phyloP scores from a whole-genome alignment of 768 basidiomycete species.

The Suillus hirtellus region DNA sequence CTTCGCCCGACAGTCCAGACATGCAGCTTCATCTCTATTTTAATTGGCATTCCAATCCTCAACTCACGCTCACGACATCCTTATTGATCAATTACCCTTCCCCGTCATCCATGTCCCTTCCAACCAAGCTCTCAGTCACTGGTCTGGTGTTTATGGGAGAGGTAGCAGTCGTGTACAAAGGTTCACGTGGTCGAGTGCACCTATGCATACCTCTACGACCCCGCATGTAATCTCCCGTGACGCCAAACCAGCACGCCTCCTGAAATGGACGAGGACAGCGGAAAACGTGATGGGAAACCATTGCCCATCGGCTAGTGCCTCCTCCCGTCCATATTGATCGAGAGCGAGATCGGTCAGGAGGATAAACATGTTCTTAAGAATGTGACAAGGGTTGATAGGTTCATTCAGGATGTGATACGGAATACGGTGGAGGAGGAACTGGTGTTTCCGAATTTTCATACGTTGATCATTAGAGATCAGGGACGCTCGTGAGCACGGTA shows the following conservation, averaged over 20 bases:
- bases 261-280: slow-evolving; percentile 63
- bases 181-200: slow-evolving; percentile 77
- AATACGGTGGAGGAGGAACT: slow-evolving; percentile 95
- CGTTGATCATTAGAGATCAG: slow-evolving; percentile 54
- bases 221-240: slow-evolving; percentile 56
- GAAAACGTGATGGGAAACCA: slow-evolving; percentile 57
- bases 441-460: slow-evolving; percentile 96
- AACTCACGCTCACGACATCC: slow-evolving; percentile 87
- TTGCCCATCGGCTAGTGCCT: slow-evolving; percentile 81
- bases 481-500: slow-evolving; percentile 10
- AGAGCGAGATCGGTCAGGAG: slow-evolving; percentile 94
- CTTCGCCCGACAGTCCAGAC: slow-evolving; percentile 51
- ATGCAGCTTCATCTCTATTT: slow-evolving; percentile 88
- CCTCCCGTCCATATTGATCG: slow-evolving; percentile 85
- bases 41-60: slow-evolving; percentile 84
- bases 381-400: slow-evolving; percentile 91
- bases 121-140: slow-evolving; percentile 90
- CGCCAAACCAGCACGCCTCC: slow-evolving; percentile 53
- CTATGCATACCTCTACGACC: slow-evolving; percentile 84
- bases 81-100: slow-evolving; percentile 97
- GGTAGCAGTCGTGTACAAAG: slow-evolving; percentile 89
- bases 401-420: slow-evolving; percentile 93
- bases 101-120: slow-evolving; percentile 93
- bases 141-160: slow-evolving; percentile 86
- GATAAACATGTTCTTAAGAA: slow-evolving; percentile 97